Evolutionary conservation across 2,329 filamentous ascomycete species (phyloP), one percentile per base, ranked within the genome.

Genomic region (Kalaharituber pfeilii): DNA sequence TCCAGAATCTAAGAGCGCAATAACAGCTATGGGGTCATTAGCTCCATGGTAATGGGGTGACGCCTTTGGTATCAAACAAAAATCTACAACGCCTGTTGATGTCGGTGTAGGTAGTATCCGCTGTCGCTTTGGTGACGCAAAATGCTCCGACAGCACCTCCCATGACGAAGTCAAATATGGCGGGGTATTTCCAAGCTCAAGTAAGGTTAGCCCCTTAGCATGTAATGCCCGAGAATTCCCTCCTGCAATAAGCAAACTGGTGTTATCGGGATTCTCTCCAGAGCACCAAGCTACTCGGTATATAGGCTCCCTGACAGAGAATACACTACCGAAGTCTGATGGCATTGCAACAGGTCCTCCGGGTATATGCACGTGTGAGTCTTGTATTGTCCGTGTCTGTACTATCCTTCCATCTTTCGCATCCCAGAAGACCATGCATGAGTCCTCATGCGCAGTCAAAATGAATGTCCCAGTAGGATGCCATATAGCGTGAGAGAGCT

Each of bases 381-480:
- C 79, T 53, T 81, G 78, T 28, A 95, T 68, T 0, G 85, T 94
- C 62, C 91, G 75, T 3, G 89, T 88, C 73, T 86, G 80, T 5
- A 98, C 71, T 33, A 94, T 72, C 54, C 84, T 80, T 6, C 86
- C 86, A 65, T 96, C 89, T 63, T 87, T 93, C 0, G 83, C 73
- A 67, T 98, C 91, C 88, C 89, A 98, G 62, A 96, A 83, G 0
- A 94, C 89, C 49, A 98, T 71, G 62, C 86, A 94, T 29, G 84
- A 82, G 66, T 98, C 91, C 54, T 94, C 87, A 65, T 95, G 84
- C 1, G 81, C 84, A 0, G 86, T 94, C 60, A 91, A 66, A 33
- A 95, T 71, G 64, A 94, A 94, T 0, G 86, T 93, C 0, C 88
- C 91, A 1, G 86, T 94, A 0, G 91, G 91, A 69, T 98, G 91